Evolutionary conservation across 2,329 filamentous ascomycete species (phyloP).

Genomic region (Emericellopsis cladophorae): DNA sequence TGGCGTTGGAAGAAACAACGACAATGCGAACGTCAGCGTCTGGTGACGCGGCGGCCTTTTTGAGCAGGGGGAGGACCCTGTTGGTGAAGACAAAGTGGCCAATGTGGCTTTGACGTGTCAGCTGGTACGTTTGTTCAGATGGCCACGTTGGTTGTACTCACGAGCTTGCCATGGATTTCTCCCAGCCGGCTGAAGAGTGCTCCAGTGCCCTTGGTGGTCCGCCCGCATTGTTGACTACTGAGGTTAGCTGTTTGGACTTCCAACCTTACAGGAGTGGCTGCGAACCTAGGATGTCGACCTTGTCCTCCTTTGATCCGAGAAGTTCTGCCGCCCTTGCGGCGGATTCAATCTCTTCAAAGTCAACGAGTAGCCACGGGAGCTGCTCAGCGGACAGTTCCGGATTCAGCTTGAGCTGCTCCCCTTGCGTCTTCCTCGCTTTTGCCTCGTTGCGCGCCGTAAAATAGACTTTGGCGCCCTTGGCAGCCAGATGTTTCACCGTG

Average conservation of each 20-base stretch:
- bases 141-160: slow-evolving; percentile 1
- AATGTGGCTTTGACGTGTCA: slow-evolving; percentile 9
- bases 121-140: not conserved
- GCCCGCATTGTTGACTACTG: slow-evolving; percentile 14
- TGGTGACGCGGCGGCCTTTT: slow-evolving; percentile 5
- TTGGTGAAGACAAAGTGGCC: slow-evolving; percentile 14
- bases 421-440: slow-evolving; percentile 6
- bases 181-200: slow-evolving; percentile 7
- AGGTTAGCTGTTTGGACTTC: not conserved
- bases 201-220: slow-evolving; percentile 1
- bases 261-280: not conserved
- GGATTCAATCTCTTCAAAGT: slow-evolving; percentile 9
- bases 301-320: slow-evolving; percentile 8
- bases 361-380: slow-evolving; percentile 9
- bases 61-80: slow-evolving; percentile 12
- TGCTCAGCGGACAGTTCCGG: slow-evolving; percentile 3
- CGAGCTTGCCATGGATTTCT: slow-evolving; percentile 10
- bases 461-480: slow-evolving; percentile 13
- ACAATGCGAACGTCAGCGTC: slow-evolving; percentile 12
- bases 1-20: slow-evolving; percentile 9
- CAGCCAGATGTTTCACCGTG: slow-evolving; percentile 10
- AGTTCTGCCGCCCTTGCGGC: slow-evolving; percentile 8
- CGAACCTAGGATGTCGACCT: slow-evolving; percentile 13
- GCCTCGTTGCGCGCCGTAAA: slow-evolving; percentile 9
- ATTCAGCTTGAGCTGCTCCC: slow-evolving; percentile 3